Evolutionary conservation across 495 filamentous ascomycete species (phyloP), one percentile per base, ranked within the genome.

Genomic region (Chaetomidium leptoderma): DNA sequence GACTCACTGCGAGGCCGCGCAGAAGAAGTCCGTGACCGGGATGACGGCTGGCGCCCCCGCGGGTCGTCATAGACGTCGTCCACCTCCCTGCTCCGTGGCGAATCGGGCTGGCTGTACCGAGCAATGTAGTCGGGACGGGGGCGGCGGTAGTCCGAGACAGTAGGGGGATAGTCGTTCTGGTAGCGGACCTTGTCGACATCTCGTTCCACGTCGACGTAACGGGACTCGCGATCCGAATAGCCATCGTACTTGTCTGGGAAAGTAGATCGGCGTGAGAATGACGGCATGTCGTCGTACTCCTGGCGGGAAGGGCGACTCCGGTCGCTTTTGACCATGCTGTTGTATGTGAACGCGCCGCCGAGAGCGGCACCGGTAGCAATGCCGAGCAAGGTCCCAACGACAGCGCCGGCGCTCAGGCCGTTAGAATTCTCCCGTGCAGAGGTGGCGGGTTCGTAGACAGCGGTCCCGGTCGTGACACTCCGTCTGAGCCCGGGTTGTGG

Each of bases 341-440:
- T 83, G 67, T 92, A 92, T 1, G 87, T 86, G 36, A 91, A 66
- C 0, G 85, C 86, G 14, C 86, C 87, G 48, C 87, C 90, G 23
- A 87, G 82, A 9, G 87, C 88, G 17, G 86, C 90, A 23, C 88
- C 90, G 6, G 90, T 81, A 45, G 91, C 79, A 16, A 71, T 70
- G 10, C 89, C 89, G 8, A 93, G 76, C 26, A 95, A 73, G 2
- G 84, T 84, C 26, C 83, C 83, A 8, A 78, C 66, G 7, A 83
- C 66, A 24, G 72, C 68, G 46, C 72, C 68, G 33, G 73, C 59
- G 57, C 67, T 74, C 14, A 76, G 40, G 13, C 72, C 74, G 47
- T 62, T 69, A 32, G 72, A 70, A 26, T 70, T 65, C 42, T 75
- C 64, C 16, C 67, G 64, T 7, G 69, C 62, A 35, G 73, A 58